Percentiles rank a stretch among this genome's conserved stretches.
These are phyloP conservation scores for Oenanthe javanica DNA, from an alignment of 140 eudicot genomes.

Conservation along the genomic window DNA sequence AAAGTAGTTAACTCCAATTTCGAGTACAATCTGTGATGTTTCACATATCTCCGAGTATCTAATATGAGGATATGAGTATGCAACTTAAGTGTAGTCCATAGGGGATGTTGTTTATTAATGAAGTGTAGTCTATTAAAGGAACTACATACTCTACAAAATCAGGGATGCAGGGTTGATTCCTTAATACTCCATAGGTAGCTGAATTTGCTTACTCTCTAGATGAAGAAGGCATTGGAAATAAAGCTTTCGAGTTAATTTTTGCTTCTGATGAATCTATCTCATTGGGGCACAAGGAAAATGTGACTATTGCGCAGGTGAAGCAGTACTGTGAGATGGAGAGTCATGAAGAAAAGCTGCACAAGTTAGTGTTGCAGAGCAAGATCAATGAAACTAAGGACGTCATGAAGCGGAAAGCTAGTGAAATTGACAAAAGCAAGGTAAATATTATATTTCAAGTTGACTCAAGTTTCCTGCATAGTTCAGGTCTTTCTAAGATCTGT, in stretches of 20 bases:
- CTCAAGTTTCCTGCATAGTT: too few relatives aligned
- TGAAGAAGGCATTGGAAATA: constrained; percentile 84
- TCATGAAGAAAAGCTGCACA: constrained; percentile 38
- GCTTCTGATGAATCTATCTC: constrained; percentile 93
- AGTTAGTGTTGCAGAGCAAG: background rate
- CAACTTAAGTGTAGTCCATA: too few relatives aligned
- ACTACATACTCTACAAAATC: background rate
- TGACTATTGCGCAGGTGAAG: constrained; percentile 87
- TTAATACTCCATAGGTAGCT: constrained; percentile 73
- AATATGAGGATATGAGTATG: too few relatives aligned
- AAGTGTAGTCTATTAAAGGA: background rate
- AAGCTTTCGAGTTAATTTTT: constrained; percentile 90
- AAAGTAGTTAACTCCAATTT: too few relatives aligned
- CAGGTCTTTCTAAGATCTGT: too few relatives aligned
- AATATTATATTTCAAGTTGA: too few relatives aligned
- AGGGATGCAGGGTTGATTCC: constrained; percentile 16
- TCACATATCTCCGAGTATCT: too few relatives aligned
- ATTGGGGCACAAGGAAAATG: constrained; percentile 92
- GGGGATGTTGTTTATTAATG: too few relatives aligned
- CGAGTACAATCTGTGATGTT: too few relatives aligned
- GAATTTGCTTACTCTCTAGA: constrained; percentile 75
- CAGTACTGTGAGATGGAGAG: constrained; percentile 99
- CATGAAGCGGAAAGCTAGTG: constrained; percentile 91
- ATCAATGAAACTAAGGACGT: constrained; percentile 87
- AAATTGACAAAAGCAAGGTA: constrained; percentile 87